Evolutionary conservation across 1,284 basidiomycete species (phyloP), one percentile per base, ranked within the genome.

Genomic region (Neolentinus lepideus): DNA sequence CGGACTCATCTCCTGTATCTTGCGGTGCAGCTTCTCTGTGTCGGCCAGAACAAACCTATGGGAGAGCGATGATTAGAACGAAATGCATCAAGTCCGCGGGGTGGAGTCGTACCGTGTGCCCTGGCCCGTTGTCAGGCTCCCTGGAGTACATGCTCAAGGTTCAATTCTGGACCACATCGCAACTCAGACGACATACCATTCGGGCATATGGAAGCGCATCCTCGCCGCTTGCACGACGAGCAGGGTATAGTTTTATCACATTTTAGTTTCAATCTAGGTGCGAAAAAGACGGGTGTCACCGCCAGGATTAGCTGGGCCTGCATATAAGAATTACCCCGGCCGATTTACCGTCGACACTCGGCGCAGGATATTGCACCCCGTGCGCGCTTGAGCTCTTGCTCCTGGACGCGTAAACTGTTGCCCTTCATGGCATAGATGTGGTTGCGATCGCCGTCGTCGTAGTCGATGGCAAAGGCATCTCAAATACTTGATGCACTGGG

Each of bases 201-300:
- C 1, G 87, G 86, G 69, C 88, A 90, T 58, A 89, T 87, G 11
- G 83, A 80, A 2, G 84, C 80, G 64, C 87, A 89, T 22, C 86
- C 86, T 60, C 87, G 75, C 43, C 85, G 78, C 63, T 83, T 85
- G 65, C 86, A 86, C 64, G 85, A 88, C 19, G 84, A 80, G 61
- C 87, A 89, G 2, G 87, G 87, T 1, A 88, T 77, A 12, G 78
- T 84, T 69, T 87, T 88, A 70, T 88, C 85, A 65, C 87, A 89
- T 68, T 88, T 89, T 52, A 89, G 69, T 66, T 89, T 88, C 51
- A 89, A 71, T n/a, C 84, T 85, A 60, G 6, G n/a, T 36, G 26
- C 12, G 47, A 25, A 25, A 10, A 35, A 25, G 22, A 35, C 50
- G 26, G 33, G 21, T 6, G n/a, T n/a, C n/a, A n/a, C n/a, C n/a